These are phyloP conservation scores for Daldinia vernicosa DNA, from an alignment of 495 filamentous ascomycete genomes.

Conservation along the genomic window DNA sequence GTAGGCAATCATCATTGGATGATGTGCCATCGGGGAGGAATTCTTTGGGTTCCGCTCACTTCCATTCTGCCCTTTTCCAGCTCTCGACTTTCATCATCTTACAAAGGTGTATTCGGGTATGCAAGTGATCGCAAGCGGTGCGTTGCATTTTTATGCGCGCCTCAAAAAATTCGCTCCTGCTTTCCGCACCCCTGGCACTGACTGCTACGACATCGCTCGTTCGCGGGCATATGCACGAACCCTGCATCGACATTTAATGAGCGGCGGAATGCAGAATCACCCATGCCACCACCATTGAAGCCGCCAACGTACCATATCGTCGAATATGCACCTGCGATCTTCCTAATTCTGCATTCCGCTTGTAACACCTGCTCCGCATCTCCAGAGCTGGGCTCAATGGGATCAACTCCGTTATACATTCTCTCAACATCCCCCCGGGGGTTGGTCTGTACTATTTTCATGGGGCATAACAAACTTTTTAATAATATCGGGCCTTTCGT, in stretches of 20 bases:
- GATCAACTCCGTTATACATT: conserved; percentile 40
- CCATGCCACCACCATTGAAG: conserved; percentile 36
- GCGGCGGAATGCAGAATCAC: conserved; percentile 37
- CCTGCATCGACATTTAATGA: conserved; percentile 36
- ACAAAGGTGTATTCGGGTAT: conserved; percentile 42
- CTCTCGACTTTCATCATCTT: conserved; percentile 38
- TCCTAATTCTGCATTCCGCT: conserved; percentile 18
- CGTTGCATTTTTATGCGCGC: conserved; percentile 41
- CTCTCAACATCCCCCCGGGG: conserved; percentile 27
- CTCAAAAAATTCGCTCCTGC: conserved; percentile 17
- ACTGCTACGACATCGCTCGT: conserved; percentile 18
- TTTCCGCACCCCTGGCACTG: conserved; percentile 31
- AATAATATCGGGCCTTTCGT: conserved; percentile 30
- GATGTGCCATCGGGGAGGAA: conserved; percentile 29
- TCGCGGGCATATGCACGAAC: conserved; percentile 33
- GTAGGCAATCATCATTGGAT: conserved; percentile 28
- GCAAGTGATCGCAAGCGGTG: conserved; percentile 33
- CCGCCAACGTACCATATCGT: conserved; percentile 31
- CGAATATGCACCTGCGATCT: conserved; percentile 33
- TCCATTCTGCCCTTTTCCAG: conserved; percentile 35
- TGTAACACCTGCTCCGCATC: conserved; percentile 29
- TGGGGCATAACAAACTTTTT: conserved; percentile 39
- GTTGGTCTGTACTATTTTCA: conserved; percentile 42
- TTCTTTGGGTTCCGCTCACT: conserved; percentile 36
- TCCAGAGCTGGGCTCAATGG: conserved; percentile 47